Conservation (phyloP, 495 filamentous ascomycete species). For the Sporormia fimetaria region DNA sequence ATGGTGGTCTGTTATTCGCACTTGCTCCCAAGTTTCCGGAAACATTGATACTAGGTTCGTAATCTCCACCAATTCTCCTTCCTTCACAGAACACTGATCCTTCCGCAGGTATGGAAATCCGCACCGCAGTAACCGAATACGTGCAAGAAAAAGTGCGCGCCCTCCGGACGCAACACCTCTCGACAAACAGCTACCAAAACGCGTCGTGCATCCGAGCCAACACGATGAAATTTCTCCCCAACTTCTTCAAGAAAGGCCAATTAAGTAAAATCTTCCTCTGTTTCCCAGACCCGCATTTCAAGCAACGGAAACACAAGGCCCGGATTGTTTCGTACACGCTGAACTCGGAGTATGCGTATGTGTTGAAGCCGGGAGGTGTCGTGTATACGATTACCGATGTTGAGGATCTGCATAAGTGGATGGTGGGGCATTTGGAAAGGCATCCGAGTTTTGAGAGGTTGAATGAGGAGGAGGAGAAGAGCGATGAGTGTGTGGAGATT, state of each 20-base stretch:
- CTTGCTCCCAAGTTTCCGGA: conserved; percentile 71
- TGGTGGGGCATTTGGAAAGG: conserved; percentile 69
- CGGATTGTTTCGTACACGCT: conserved; percentile 81
- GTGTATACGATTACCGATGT: conserved; percentile 97
- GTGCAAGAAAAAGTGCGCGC: conserved; percentile 76
- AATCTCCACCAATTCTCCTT: neutral
- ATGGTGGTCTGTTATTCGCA: conserved; percentile 80
- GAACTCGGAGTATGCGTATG: conserved; percentile 87
- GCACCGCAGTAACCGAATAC: conserved; percentile 75
- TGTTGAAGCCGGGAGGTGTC: conserved; percentile 67
- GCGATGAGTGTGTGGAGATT: conserved; percentile 62
- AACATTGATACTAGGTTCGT: conserved; percentile 65
- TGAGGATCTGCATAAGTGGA: conserved; percentile 86
- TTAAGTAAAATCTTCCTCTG: conserved; percentile 89
- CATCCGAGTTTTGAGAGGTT: conserved; percentile 58
- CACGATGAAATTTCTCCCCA: conserved; percentile 96
- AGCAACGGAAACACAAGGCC: conserved; percentile 91
- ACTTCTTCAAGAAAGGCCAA: conserved; percentile 70
- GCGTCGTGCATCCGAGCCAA: conserved; percentile 78
- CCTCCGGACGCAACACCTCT: conserved; percentile 50
- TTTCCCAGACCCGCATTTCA: conserved; percentile 98
- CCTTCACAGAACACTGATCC: conserved; percentile 5
- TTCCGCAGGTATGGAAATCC: conserved; percentile 75
- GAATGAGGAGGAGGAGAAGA: conserved; percentile 33
- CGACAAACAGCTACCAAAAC: conserved; percentile 59